Conservation (phyloP, 1,284 basidiomycete genomes). For the Ganoderma lucidum region DNA sequence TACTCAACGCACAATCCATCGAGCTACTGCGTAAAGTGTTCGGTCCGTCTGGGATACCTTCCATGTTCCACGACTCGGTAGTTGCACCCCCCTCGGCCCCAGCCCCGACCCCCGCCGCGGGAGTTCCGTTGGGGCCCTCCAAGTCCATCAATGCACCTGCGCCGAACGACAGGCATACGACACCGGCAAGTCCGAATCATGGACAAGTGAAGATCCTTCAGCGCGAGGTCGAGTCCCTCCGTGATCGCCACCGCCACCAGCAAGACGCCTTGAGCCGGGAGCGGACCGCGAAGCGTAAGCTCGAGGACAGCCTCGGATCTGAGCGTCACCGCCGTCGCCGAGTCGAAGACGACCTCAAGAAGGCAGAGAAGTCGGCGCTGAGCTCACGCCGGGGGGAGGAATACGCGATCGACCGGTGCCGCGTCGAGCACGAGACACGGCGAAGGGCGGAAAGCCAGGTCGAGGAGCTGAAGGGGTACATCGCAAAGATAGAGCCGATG, state of each 20-base stretch:
- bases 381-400: conserved; percentile 46
- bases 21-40: conserved; percentile 61
- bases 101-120: background rate
- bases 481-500: conserved; percentile 24
- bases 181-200: conserved; percentile 14
- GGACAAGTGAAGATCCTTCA: conserved; percentile 41
- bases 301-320: conserved; percentile 51
- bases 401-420: conserved; percentile 48
- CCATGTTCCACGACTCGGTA: background rate
- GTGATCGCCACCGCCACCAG: conserved; percentile 45
- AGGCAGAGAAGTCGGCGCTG: conserved; percentile 45
- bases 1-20: conserved; percentile 50
- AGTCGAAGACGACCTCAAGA: conserved; percentile 49
- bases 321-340: conserved; percentile 55
- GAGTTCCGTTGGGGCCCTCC: background rate
- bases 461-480: conserved; percentile 32
- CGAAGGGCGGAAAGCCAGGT: conserved; percentile 48
- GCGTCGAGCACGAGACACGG: conserved; percentile 49
- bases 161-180: background rate
- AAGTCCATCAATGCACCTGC: background rate
- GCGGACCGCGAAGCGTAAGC: conserved; percentile 53
- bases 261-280: conserved; percentile 41
- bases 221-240: conserved; percentile 51
- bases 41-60: conserved; percentile 40
- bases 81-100: background rate